phyloP scores from a whole-genome alignment of 345 rosid species.

The Acer saccharum region DNA sequence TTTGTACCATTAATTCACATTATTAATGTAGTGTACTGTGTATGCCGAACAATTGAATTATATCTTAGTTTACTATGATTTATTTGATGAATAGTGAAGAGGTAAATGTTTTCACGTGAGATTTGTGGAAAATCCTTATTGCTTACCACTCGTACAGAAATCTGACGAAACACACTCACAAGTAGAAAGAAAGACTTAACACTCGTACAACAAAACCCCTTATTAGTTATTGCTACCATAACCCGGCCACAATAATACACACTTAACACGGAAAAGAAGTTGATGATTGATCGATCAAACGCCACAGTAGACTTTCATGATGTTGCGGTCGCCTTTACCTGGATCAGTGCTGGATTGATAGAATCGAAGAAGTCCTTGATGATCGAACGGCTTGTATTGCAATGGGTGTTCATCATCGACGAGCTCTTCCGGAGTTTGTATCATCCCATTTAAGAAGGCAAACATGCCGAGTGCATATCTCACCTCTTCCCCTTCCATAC shows the following conservation, averaged over 20 bases:
- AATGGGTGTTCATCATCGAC: constrained; percentile 61
- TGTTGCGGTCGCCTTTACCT: constrained; percentile 41
- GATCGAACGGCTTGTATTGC: constrained; percentile 60
- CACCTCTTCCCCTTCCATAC: constrained; percentile 40
- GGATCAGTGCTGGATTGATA: constrained; percentile 26
- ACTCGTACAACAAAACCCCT: constrained; percentile 11
- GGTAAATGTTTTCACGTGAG: no score
- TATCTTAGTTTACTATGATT: no score
- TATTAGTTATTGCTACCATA: background rate
- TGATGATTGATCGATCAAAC: constrained; percentile 15
- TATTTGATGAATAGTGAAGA: no score
- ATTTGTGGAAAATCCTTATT: no score
- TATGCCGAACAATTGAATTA: no score
- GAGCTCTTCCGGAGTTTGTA: constrained; percentile 53
- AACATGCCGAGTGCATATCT: constrained; percentile 65
- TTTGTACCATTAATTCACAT: no score
- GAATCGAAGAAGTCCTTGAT: constrained; percentile 51
- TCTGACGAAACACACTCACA: no score
- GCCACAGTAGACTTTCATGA: constrained; percentile 60
- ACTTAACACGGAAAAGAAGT: background rate
- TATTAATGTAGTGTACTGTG: no score
- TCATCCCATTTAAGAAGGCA: constrained; percentile 45
- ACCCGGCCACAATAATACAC: background rate
- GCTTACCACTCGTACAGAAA: no score
- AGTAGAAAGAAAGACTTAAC: no score